These are phyloP conservation scores for Zygoascus ofunaensis DNA, from an alignment of 805 yeast species.

Conservation along the genomic window DNA sequence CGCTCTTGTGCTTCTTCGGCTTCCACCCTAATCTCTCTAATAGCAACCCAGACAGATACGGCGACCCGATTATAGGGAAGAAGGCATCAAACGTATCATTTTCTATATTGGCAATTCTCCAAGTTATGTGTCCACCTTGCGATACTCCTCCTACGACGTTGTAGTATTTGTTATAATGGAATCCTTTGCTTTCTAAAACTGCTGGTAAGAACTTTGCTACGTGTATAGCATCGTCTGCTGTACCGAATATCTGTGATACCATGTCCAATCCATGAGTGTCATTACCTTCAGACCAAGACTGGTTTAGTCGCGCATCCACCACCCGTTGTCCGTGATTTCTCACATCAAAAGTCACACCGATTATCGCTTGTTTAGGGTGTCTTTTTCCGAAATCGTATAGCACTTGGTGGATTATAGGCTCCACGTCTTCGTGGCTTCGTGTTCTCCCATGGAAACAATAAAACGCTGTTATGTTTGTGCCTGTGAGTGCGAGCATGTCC, in stretches of 20 bases:
- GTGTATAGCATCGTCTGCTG: conserved; percentile 36
- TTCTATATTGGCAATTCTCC: conserved; percentile 32
- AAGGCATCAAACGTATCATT: conserved; percentile 4
- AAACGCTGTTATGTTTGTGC: conserved; percentile 12
- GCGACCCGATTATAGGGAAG: conserved; percentile 34
- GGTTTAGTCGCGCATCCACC: conserved; percentile 29
- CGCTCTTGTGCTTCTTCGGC: neutral
- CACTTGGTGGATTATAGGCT: conserved; percentile 34
- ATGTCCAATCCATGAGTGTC: conserved; percentile 42
- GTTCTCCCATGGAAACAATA: conserved; percentile 41
- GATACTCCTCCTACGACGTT: conserved; percentile 42
- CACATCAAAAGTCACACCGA: conserved; percentile 43
- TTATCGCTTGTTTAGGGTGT: conserved; percentile 17
- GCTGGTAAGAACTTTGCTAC: conserved; percentile 38
- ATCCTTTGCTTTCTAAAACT: conserved; percentile 14
- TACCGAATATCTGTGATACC: conserved; percentile 40
- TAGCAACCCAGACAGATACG: conserved; percentile 39
- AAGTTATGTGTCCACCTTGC: conserved; percentile 47
- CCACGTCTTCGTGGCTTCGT: conserved; percentile 32
- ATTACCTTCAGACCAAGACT: conserved; percentile 41
- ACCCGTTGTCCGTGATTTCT: conserved; percentile 48
- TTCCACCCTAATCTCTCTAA: conserved; percentile 20
- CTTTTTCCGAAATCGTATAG: conserved; percentile 18
- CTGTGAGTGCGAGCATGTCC: conserved; percentile 22
- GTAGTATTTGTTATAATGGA: conserved; percentile 12